phyloP scores from a whole-genome alignment of 306 rosid genomes.

The Heteromeles arbutifolia region DNA sequence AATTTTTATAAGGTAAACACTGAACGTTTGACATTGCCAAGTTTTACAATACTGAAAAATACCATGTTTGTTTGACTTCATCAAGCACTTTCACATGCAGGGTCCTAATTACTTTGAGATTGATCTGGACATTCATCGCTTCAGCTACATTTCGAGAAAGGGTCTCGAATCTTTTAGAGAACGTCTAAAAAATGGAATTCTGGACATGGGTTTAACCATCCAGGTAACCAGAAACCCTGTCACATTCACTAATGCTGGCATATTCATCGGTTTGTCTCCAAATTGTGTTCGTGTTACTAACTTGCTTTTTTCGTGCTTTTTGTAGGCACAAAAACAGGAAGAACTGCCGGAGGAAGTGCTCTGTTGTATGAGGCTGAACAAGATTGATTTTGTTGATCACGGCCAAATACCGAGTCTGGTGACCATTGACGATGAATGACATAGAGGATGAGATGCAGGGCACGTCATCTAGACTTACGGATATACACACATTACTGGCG shows the following conservation, averaged over 20 bases:
- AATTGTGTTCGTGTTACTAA: not conserved
- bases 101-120: constrained; percentile 92
- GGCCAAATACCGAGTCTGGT: constrained; percentile 63
- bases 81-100: constrained; percentile 29
- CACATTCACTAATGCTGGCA: not conserved
- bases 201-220: constrained; percentile 80
- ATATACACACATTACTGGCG: not conserved
- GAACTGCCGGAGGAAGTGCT: constrained; percentile 87
- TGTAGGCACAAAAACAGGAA: constrained; percentile 84
- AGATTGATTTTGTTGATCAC: constrained; percentile 65
- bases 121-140: constrained; percentile 92
- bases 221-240: constrained; percentile 41
- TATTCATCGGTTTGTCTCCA: not conserved
- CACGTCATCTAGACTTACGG: too few relatives aligned
- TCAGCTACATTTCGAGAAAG: constrained; percentile 91
- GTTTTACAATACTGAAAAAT: not conserved
- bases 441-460: constrained; percentile 6
- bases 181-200: constrained; percentile 62
- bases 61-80: not conserved
- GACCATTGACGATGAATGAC: constrained; percentile 43
- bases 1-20: constrained; percentile 57
- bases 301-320: not conserved
- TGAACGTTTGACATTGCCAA: not conserved
- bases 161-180: constrained; percentile 86
- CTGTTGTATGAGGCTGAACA: constrained; percentile 86